Evolutionary conservation across 176 grass and related monocot species (phyloP), one percentile per base, ranked within the genome.

Genomic region (Zizania latifolia): DNA sequence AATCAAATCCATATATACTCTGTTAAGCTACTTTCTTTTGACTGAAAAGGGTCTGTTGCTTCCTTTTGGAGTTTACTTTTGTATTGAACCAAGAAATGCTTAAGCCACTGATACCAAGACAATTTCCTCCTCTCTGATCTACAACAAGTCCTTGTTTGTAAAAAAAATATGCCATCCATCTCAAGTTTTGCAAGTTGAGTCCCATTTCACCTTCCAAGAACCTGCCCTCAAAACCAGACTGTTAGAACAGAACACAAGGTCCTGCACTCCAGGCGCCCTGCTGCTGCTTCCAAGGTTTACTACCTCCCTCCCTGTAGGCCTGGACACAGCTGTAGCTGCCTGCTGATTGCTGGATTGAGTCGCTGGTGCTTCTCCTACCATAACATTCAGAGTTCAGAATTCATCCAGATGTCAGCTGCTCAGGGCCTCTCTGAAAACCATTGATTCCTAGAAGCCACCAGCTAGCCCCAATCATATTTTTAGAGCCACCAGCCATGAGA

Each of bases 161-260:
- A 75, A 15, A 66, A 1, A 74, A 21, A 66, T 16, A 33, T 14
- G 3, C 33, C 21, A 38, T 19, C 38, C 69, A 68, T 62, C n/a
- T 72, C 23, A 62, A 72, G 55, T 19, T 45, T 29, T 40, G 77
- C 40, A 27, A 54, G 39, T 19, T n/a, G 60, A 48, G 19, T 28
- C 54, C 39, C 65, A 78, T 24, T 68, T 83, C 85, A 83, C 69
- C 80, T 87, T 87, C 80, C 80, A 83, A 83, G 80, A 83, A 87
- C 68, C 41, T 51, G 51, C 68, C 50, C 23, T n/a, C 13, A 61
- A 70, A 62, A n/a, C 41, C 71, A 87, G 48, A 68, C 51, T 74
- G 6, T 55, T 68, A 34, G 73, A 21, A 21, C 62, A 84, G 72
- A 73, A 38, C 78, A 82, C 79, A 66, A 72, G 38, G 72, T 9